Conservation (phyloP, 2,329 filamentous ascomycete species). For the Sporothrix inflata region DNA sequence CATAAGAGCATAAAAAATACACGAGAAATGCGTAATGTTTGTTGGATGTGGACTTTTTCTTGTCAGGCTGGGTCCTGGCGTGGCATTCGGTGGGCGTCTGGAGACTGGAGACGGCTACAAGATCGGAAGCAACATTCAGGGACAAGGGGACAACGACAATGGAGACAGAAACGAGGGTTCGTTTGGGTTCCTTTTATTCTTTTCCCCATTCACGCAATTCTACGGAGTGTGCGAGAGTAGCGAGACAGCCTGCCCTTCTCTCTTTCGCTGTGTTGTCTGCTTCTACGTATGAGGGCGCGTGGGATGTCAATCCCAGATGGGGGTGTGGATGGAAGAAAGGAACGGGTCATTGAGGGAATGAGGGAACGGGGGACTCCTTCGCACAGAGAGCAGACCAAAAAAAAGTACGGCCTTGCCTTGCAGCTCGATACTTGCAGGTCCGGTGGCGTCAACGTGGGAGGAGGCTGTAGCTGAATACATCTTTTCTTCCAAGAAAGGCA, state of each 20-base stretch:
- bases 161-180: conserved; percentile 13
- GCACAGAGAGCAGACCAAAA: not conserved
- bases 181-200: conserved; percentile 26
- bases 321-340: conserved; percentile 14
- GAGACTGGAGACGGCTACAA: not conserved
- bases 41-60: not conserved
- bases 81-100: conserved; percentile 7
- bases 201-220: not conserved
- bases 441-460: conserved; percentile 17
- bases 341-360: conserved; percentile 4
- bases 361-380: not conserved
- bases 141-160: not conserved
- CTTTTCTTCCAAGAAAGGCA: conserved; percentile 16
- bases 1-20: conserved; percentile 2
- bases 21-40: not conserved
- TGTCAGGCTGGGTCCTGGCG: conserved; percentile 1
- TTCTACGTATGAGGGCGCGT: conserved; percentile 25
- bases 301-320: conserved; percentile 25
- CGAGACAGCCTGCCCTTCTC: conserved; percentile 12
- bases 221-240: conserved; percentile 13
- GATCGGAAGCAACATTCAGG: conserved; percentile 16
- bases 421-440: conserved; percentile 12
- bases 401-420: not conserved
- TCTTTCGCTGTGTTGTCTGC: not conserved
- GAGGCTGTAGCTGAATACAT: conserved; percentile 23